Conservation (phyloP, 768 basidiomycete species). For the Pluteus cervinus region DNA sequence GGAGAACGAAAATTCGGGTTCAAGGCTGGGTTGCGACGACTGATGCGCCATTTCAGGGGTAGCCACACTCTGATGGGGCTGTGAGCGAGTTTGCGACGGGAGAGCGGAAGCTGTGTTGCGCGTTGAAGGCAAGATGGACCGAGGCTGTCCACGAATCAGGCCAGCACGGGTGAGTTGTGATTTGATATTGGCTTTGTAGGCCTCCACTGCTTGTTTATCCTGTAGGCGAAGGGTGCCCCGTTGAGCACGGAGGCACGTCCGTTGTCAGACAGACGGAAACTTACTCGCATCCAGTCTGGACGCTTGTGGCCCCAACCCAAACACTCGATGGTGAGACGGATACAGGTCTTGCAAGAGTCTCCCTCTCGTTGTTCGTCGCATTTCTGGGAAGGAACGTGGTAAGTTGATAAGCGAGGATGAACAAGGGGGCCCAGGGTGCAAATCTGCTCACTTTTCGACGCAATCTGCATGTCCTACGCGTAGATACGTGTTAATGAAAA, state of each 20-base stretch:
- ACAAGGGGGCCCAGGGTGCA: background rate
- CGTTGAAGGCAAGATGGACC: conserved; percentile 37
- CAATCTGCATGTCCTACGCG: conserved; percentile 71
- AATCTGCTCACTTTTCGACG: conserved; percentile 62
- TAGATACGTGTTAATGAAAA: conserved; percentile 10
- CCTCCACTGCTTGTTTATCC: conserved; percentile 80
- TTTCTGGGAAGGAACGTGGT: conserved; percentile 46
- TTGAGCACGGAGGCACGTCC: no score
- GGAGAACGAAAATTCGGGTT: background rate
- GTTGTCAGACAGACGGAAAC: no score
- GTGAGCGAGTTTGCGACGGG: conserved; percentile 19
- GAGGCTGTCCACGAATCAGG: conserved; percentile 78
- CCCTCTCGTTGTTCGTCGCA: conserved; percentile 82
- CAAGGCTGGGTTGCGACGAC: conserved; percentile 1
- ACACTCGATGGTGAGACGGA: conserved; percentile 74
- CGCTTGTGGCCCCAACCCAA: conserved; percentile 81
- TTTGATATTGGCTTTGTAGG: conserved; percentile 82
- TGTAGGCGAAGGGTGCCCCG: conserved; percentile 21
- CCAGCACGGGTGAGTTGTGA: conserved; percentile 71
- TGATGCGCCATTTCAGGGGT: conserved; percentile 9
- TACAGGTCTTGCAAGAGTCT: conserved; percentile 77
- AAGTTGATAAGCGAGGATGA: conserved; percentile 2
- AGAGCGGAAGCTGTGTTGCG: conserved; percentile 25
- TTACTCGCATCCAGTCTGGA: conserved; percentile 87
- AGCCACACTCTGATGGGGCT: conserved; percentile 6